Conservation (phyloP, 768 basidiomycete genomes). For the Wakefieldia striispora region DNA sequence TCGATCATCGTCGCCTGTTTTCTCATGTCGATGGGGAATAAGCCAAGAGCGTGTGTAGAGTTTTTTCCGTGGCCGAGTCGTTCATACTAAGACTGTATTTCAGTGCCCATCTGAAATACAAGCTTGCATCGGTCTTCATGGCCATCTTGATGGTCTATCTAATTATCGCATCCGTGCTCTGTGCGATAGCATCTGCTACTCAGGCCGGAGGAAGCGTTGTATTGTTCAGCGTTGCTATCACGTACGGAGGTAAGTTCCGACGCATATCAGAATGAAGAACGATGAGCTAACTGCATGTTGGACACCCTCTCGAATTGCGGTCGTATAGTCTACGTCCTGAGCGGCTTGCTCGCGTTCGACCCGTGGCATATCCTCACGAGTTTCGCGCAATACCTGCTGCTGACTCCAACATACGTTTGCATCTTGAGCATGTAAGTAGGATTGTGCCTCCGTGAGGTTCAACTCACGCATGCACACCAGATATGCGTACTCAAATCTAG, state of each 20-base stretch:
- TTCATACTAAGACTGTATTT: conserved; percentile 3
- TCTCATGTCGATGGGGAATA: conserved; percentile 95
- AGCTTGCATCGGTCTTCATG: conserved; percentile 68
- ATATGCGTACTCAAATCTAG: conserved; percentile 83
- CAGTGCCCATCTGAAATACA: conserved; percentile 62
- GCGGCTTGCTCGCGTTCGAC: conserved; percentile 83
- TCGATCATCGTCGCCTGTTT: conserved; percentile 87
- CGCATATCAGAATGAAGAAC: not conserved
- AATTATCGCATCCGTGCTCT: conserved; percentile 77
- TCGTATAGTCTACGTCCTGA: conserved; percentile 64
- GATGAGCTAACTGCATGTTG: not conserved
- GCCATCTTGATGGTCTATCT: conserved; percentile 82
- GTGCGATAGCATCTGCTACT: conserved; percentile 66
- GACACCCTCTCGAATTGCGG: not conserved
- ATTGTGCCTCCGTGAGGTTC: not conserved
- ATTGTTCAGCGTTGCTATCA: conserved; percentile 82
- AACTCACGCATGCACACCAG: conserved; percentile 40
- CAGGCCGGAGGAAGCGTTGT: conserved; percentile 70
- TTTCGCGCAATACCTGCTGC: conserved; percentile 82
- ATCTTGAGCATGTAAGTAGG: conserved; percentile 58
- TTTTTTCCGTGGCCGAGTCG: not conserved
- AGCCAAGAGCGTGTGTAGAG: conserved; percentile 66
- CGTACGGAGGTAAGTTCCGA: conserved; percentile 64
- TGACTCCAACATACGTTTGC: conserved; percentile 81
- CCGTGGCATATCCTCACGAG: conserved; percentile 97